Evolutionary conservation across 2,329 filamentous ascomycete species (phyloP), one percentile per base, ranked within the genome.

Genomic region (Phaeophleospora eucalypticola): DNA sequence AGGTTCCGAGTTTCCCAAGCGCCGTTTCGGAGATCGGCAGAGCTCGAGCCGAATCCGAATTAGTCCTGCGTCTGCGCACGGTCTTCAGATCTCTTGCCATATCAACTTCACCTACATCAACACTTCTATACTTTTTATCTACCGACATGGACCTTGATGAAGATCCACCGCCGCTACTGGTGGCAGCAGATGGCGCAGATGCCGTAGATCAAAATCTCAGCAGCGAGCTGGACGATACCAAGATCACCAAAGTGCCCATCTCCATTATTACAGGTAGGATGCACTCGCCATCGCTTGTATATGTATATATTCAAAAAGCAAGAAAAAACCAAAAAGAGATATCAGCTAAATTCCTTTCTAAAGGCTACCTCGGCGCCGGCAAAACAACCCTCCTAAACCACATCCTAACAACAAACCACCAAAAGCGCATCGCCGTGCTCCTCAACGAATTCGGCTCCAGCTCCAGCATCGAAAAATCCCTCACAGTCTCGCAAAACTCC

Each of bases 371-470:
- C 3, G 93, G 93, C 15, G 89, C 93, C 7, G 93, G 93, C 15
- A 98, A 98, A 70, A 97, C 91, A 0, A 97, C 91, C 0, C 71
- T 97, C 21, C 75, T 98, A 48, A 97, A 98, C 67, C 95, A 97
- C 67, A 97, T 98, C 52, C 75, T 98, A 43, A 95, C 86, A 20
- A 89, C 90, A 48, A 84, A 91, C 51, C 93, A 98, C 76, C 91
- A 91, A 67, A 97, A 97, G 76, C 95, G 89, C 63, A 93, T 98
- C 66, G 93, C 93, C 9, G 93, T 98, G 12, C 97, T 98, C 47
- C 81, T 98, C 73, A 98, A 98, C 68, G 89, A 70, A 51, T 69
- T 70, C 45, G 67, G 66, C 42, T 65, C 68, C 48, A 66, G 91
- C 45, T 78, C 89, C 59, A 91, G 97, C 62, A 95, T 98, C 55